These are phyloP conservation scores for Botryosphaeria agaves DNA, from an alignment of 2,329 filamentous ascomycete species.

Conservation along the genomic window DNA sequence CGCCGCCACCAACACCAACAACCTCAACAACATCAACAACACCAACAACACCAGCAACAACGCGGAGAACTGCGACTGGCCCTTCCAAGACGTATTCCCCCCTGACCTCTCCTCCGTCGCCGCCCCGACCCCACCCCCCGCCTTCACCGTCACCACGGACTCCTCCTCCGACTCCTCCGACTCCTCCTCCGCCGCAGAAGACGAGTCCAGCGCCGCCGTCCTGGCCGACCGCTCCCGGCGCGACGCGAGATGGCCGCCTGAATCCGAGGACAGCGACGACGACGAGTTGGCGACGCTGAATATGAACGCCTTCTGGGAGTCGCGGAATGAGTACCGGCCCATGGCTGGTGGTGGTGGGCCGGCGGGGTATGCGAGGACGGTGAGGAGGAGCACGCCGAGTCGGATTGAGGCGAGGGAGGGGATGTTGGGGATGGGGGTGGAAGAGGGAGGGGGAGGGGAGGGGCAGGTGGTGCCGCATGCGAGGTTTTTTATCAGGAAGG, in stretches of 20 bases:
- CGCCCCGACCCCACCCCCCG: conserved; percentile 16
- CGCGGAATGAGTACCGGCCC: conserved; percentile 10
- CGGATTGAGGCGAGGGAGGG: conserved; percentile 14
- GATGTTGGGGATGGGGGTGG: conserved; percentile 2
- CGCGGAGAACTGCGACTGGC: not conserved
- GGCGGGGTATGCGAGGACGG: conserved; percentile 7
- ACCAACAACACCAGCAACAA: not conserved
- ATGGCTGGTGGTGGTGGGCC: too few relatives aligned
- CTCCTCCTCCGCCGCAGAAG: conserved; percentile 14
- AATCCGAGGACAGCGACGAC: conserved; percentile 8
- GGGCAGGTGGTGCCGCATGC: conserved; percentile 53
- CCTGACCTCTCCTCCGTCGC: conserved; percentile 4
- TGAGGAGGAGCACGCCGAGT: conserved; percentile 14
- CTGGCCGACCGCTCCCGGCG: conserved; percentile 21
- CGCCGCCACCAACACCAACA: not conserved
- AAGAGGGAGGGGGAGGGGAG: conserved; percentile 6
- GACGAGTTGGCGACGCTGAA: conserved; percentile 3
- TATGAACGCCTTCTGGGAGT: conserved; percentile 21
- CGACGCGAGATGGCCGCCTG: conserved; percentile 9
- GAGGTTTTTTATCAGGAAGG: conserved; percentile 65
- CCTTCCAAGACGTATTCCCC: not conserved
- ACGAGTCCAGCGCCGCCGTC: conserved; percentile 18
- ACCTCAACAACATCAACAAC: not conserved
- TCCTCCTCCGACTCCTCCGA: conserved; percentile 9
- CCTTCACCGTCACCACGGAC: conserved; percentile 21